Evolutionary conservation across 257 asterid species (phyloP).

Genomic region (Catharanthus roseus): DNA sequence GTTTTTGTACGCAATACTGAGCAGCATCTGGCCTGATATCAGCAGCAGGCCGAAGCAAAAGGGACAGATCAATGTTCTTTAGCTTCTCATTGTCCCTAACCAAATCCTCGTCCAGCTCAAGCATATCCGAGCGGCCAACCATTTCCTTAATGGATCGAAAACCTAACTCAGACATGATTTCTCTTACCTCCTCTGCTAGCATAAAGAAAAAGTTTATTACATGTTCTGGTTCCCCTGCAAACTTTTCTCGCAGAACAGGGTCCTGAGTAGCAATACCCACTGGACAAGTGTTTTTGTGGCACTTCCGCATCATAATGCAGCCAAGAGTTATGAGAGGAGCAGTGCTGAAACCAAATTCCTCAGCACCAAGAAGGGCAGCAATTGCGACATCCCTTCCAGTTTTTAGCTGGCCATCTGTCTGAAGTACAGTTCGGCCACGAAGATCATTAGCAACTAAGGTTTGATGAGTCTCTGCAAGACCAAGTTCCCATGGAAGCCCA

Average conservation of each 20-base stretch:
- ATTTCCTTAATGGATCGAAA: slow-evolving; percentile 76
- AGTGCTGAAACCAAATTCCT: slow-evolving; percentile 98
- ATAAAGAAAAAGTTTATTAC: slow-evolving; percentile 96
- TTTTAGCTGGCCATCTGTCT: slow-evolving; percentile 96
- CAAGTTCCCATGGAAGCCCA: slow-evolving; percentile 99
- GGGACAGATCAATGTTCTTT: slow-evolving; percentile 77
- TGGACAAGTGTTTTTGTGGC: slow-evolving; percentile 98
- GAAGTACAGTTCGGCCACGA: slow-evolving; percentile 90
- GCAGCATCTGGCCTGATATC: slow-evolving; percentile 98
- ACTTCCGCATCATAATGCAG: slow-evolving; percentile 98
- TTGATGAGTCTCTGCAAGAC: slow-evolving; percentile 98
- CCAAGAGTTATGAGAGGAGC: slow-evolving; percentile 97
- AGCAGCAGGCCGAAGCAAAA: slow-evolving; percentile 92
- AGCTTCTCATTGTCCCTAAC: slow-evolving; percentile 73
- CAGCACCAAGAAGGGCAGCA: slow-evolving; percentile 99
- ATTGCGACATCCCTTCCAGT: slow-evolving; percentile 97
- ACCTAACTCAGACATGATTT: slow-evolving; percentile 88
- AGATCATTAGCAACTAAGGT: slow-evolving; percentile 98
- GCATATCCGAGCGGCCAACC: slow-evolving; percentile 99
- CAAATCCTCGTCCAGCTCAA: slow-evolving; percentile 72
- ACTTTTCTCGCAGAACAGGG: slow-evolving; percentile 89
- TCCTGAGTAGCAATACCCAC: slow-evolving; percentile 99
- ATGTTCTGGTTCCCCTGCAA: slow-evolving; percentile 97
- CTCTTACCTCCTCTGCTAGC: slow-evolving; percentile 97
- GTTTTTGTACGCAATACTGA: slow-evolving; percentile 89